Conservation (phyloP, 306 rosid genomes). For the Lathyrus tuberosus region DNA sequence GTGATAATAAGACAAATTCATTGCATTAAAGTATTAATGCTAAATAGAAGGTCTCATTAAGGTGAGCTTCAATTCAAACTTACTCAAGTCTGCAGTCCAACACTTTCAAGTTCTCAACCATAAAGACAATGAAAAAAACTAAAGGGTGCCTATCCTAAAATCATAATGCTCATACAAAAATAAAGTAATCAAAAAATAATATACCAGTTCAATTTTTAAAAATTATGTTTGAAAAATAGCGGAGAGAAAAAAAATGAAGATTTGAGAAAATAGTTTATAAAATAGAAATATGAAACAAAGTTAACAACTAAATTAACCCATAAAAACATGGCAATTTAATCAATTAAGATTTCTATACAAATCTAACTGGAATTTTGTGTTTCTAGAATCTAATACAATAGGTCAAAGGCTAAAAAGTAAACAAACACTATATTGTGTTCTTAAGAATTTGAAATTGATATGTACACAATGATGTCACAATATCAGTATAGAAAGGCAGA, state of each 20-base stretch:
- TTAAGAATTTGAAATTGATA: slow-evolving; percentile 26
- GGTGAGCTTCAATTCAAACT: slow-evolving; percentile 24
- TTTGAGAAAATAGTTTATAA: slow-evolving; percentile 30
- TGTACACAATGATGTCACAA: slow-evolving; percentile 20
- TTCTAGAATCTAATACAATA: slow-evolving; percentile 24
- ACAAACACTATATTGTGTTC: slow-evolving; percentile 9
- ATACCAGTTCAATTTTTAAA: not conserved
- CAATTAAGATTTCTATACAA: slow-evolving; percentile 2
- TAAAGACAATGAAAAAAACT: slow-evolving; percentile 26
- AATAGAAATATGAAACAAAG: slow-evolving; percentile 11
- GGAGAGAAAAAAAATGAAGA: slow-evolving; percentile 9
- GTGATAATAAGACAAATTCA: slow-evolving; percentile 12
- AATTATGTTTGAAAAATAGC: not conserved
- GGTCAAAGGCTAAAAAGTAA: slow-evolving; percentile 15
- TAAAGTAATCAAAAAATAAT: slow-evolving; percentile 20
- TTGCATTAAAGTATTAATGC: slow-evolving; percentile 24
- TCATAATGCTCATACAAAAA: slow-evolving; percentile 21
- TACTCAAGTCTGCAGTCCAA: slow-evolving; percentile 17
- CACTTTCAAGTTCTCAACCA: slow-evolving; percentile 28
- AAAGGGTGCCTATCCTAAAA: slow-evolving; percentile 30
- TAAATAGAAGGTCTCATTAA: slow-evolving; percentile 19
- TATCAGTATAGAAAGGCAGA: slow-evolving; percentile 33
- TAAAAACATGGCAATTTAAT: slow-evolving; percentile 3
- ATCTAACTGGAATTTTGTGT: slow-evolving; percentile 12
- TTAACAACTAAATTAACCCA: too few species aligned